phyloP scores from a whole-genome alignment of 192 early-diverging fungal genomes.

The Coemansia sp. region DNA sequence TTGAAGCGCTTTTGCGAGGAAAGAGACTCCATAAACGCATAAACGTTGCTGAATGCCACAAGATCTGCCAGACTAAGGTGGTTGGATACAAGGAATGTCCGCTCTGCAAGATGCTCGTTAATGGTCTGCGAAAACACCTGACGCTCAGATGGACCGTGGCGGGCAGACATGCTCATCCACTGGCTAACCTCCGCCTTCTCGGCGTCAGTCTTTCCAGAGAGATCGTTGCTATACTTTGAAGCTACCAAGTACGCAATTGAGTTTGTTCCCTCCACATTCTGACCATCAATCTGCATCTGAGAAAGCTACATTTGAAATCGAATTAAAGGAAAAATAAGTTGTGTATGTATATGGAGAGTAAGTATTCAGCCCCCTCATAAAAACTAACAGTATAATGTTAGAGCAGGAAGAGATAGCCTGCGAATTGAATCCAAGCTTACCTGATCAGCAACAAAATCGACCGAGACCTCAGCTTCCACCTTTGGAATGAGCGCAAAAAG shows the following conservation, averaged over 20 bases:
- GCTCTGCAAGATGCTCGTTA: slow-evolving; percentile 63
- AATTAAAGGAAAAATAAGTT: neutral
- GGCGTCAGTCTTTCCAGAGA: slow-evolving; percentile 34
- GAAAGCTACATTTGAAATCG: slow-evolving; percentile 24
- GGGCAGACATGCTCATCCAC: slow-evolving; percentile 56
- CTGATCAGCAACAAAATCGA: slow-evolving; percentile 42
- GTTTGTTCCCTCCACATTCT: slow-evolving; percentile 44
- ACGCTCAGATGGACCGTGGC: slow-evolving; percentile 46
- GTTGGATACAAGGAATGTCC: slow-evolving; percentile 70
- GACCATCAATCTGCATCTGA: slow-evolving; percentile 37
- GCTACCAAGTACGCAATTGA: slow-evolving; percentile 42
- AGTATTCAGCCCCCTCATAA: too few species aligned
- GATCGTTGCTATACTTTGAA: slow-evolving; percentile 40
- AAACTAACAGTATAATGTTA: too few species aligned
- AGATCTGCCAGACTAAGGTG: slow-evolving; percentile 65
- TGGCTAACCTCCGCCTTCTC: slow-evolving; percentile 53
- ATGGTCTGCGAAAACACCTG: slow-evolving; percentile 51
- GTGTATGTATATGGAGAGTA: neutral
- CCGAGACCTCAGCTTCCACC: slow-evolving; percentile 27
- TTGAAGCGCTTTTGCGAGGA: slow-evolving; percentile 60
- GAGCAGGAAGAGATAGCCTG: too few species aligned
- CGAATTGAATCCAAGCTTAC: too few species aligned
- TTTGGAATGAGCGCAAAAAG: slow-evolving; percentile 40
- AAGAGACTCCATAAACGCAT: slow-evolving; percentile 58
- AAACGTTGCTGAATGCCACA: slow-evolving; percentile 65